Evolutionary conservation across 2,329 filamentous ascomycete genomes (phyloP), one percentile per base, ranked within the genome.

Genomic region (Emergomyces orientalis): DNA sequence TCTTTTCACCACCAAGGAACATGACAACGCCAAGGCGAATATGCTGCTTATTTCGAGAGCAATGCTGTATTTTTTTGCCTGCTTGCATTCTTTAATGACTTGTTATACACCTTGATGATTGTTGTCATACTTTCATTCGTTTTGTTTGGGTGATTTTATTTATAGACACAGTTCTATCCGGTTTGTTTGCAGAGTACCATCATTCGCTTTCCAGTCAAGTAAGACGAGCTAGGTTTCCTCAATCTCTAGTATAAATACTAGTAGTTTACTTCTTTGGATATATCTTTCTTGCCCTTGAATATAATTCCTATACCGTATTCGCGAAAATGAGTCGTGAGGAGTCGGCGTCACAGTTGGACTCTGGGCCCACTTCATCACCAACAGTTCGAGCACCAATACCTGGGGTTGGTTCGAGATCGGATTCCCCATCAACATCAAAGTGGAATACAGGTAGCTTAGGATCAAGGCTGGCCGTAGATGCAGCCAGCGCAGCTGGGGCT

Each of bases 381-480:
- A 27, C 61, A 49, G 13, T 55, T 34, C 27, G 30, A 59, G 4
- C 56, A 45, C 27, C 25, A 19, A 45, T 9, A 11, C 25, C 39
- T 30, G n/a, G 19, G 1, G 41, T 14, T 39, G 30, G 2, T 25
- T 25, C 52, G 19, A 56, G 9, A 11, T 39, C 2, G 22, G 11
- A 25, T 13, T 41, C 45, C 13, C 51, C 62, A 11, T 60, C 66
- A 39, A 32, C 63, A 30, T 61, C 65, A 51, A 66, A 65, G 75
- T 93, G 89, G 88, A 95, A 95, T 74, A 92, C 89, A 30, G 83
- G 85, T 67, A 87, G 89, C 68, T 75, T 96, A 62, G 83, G 82
- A 17, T 74, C 82, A 67, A 83, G 91, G 60, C 71, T 95, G 14
- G 84, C 81, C 52, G 83, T 86, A 19, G 91, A 96, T 77, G 75